A percentile compares a stretch with the other conserved stretches of the same genome.
Evolutionary conservation across 2,329 filamentous ascomycete species (phyloP).

Genomic region (Chalaropsis ovoidea): DNA sequence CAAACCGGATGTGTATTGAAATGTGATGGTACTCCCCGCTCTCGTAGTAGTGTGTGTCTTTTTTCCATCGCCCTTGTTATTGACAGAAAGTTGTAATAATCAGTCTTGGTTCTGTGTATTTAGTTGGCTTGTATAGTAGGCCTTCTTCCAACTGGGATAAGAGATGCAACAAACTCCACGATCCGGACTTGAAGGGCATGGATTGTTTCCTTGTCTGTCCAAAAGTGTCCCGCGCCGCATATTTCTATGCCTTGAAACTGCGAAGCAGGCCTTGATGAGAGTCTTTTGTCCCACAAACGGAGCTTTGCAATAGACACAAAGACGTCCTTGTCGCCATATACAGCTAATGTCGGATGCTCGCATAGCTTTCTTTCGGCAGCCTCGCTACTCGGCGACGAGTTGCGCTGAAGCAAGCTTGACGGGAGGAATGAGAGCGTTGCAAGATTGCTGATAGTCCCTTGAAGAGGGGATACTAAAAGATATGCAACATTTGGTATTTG

Average conservation of each 20-base stretch:
- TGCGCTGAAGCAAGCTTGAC: background rate
- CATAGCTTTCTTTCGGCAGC: conserved; percentile 47
- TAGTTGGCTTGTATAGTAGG: background rate
- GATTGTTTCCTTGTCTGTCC: conserved; percentile 46
- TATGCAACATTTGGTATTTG: conserved; percentile 41
- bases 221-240: conserved; percentile 51
- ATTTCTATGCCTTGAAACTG: conserved; percentile 42
- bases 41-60: no score
- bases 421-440: conserved; percentile 48
- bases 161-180: conserved; percentile 26
- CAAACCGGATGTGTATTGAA: no score
- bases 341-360: conserved; percentile 50
- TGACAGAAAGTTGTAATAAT: background rate
- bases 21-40: no score
- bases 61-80: no score
- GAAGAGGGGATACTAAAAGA: conserved; percentile 58
- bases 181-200: conserved; percentile 32
- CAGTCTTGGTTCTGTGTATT: background rate
- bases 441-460: conserved; percentile 50
- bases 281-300: conserved; percentile 51
- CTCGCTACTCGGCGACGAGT: background rate
- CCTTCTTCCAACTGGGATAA: background rate
- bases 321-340: conserved; percentile 66
- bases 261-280: conserved; percentile 39
- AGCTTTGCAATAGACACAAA: conserved; percentile 61